Evolutionary conservation across 2,329 filamentous ascomycete genomes (phyloP), one percentile per base, ranked within the genome.

Genomic region (Akanthomyces uredinophilus): DNA sequence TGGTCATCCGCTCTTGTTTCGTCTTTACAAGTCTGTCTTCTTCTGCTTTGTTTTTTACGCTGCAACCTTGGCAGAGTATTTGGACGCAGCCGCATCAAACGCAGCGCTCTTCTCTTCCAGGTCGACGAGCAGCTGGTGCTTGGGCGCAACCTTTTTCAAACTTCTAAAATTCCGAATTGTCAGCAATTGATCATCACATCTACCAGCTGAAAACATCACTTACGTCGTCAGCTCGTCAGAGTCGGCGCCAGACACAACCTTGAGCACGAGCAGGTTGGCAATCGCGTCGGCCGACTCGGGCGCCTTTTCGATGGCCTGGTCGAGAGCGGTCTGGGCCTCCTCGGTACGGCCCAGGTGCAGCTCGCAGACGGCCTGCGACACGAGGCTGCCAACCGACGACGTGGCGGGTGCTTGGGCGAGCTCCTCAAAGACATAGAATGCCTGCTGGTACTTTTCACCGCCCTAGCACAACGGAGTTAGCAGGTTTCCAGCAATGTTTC

Each of bases 361-460:
- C 75, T 99, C 94, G 27, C 91, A 89, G 29, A 98, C 87, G 29
- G 93, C 94, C 78, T 98, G 95, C 22, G 91, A 88, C 64, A 96
- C 86, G 61, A 97, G 84, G 20, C 86, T 89, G 67, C 87, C 82
- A 58, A 88, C 82, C 18, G 91, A 91, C 54, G 91, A 87, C 20
- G 91, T 92, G 37, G 90, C 87, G 2, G 92, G 89, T 32, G 91
- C 88, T 72, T 96, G 91, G 5, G 95, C 94, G 54, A 98, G 85
- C 76, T 99, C 95, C 77, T 98, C 94, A 71, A 92, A 98, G 64
- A 98, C 94, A 81, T 99, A 98, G 77, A 96, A 98, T 20, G 94
- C 89, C 72, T 95, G 91, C 72, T 98, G 95, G 77, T 98, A 98
- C 74, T 92, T 95, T 69, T 96, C 92, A 68, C 93, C 93, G 71